Evolutionary conservation across 768 basidiomycete genomes (phyloP).

Genomic region (Serendipita sp.): DNA sequence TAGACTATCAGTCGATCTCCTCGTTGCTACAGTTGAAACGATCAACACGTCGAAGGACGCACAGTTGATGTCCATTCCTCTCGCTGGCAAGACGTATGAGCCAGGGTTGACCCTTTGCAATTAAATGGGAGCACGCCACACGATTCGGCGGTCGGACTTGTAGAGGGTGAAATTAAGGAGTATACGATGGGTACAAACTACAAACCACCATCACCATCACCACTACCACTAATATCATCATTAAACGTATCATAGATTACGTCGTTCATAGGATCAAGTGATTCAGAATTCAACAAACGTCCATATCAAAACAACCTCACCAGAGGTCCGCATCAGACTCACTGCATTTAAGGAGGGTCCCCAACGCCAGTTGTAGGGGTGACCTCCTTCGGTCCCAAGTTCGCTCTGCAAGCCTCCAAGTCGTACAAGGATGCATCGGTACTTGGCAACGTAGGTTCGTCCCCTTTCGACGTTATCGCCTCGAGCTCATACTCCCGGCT

Average conservation of each 20-base stretch:
- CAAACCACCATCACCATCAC: background rate
- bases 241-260: background rate
- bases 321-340: no score
- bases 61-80: slow-evolving; percentile 31
- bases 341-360: no score
- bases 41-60: slow-evolving; percentile 38
- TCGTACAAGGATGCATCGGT: no score
- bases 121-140: slow-evolving; percentile 40
- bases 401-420: no score
- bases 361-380: no score
- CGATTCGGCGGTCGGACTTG: slow-evolving; percentile 31
- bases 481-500: no score
- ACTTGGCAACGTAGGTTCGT: no score
- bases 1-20: no score
- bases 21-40: slow-evolving; percentile 25
- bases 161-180: slow-evolving; percentile 40
- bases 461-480: no score
- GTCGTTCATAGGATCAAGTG: slow-evolving; percentile 32
- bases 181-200: slow-evolving; percentile 31
- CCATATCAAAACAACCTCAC: no score
- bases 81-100: slow-evolving; percentile 20
- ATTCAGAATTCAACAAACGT: slow-evolving; percentile 39
- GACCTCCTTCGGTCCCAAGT: no score
- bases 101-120: slow-evolving; percentile 39
- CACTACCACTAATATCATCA: slow-evolving; percentile 4